A percentile compares a stretch with the other conserved stretches of the same genome.
phyloP scores from a whole-genome alignment of 2,329 filamentous ascomycete genomes.

The Aspergillus proliferans region DNA sequence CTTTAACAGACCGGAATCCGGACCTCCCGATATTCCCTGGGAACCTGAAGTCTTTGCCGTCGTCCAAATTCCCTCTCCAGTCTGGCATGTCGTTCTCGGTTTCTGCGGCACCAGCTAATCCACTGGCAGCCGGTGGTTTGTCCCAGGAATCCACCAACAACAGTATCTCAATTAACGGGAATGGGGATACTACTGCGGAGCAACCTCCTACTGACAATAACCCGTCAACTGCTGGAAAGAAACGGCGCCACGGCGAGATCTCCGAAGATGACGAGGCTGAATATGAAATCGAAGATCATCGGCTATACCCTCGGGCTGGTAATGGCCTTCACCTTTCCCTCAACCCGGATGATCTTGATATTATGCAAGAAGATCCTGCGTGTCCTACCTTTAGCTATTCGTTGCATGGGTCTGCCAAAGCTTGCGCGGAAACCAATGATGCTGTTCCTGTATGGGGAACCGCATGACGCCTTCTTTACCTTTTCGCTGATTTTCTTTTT shows the following conservation, averaged over 20 bases:
- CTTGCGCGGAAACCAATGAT: slow-evolving; percentile 9
- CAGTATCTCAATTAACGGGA: neutral
- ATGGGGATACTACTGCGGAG: neutral
- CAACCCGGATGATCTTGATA: slow-evolving; percentile 55
- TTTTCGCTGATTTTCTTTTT: neutral
- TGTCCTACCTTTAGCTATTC: slow-evolving; percentile 53
- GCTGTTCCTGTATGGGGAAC: slow-evolving; percentile 9
- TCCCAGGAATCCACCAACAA: neutral
- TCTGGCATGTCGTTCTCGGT: slow-evolving; percentile 6
- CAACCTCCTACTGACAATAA: neutral
- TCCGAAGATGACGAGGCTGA: slow-evolving; percentile 36
- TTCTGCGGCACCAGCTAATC: slow-evolving; percentile 7
- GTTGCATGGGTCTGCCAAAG: slow-evolving; percentile 22
- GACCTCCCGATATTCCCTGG: slow-evolving; percentile 59
- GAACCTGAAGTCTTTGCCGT: slow-evolving; percentile 22
- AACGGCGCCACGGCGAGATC: slow-evolving; percentile 24
- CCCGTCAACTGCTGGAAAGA: slow-evolving; percentile 2
- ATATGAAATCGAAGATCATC: slow-evolving; percentile 45
- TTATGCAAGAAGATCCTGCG: slow-evolving; percentile 55
- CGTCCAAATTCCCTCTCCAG: slow-evolving; percentile 17
- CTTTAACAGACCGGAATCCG: slow-evolving; percentile 56
- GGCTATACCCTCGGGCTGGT: slow-evolving; percentile 58
- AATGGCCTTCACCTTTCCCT: slow-evolving; percentile 54
- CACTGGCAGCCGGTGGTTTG: neutral
- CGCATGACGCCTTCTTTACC: slow-evolving; percentile 4